Evolutionary conservation across 371 early-diverging fungal species (phyloP).

Genomic region (Zopfochytrium polystomum): DNA sequence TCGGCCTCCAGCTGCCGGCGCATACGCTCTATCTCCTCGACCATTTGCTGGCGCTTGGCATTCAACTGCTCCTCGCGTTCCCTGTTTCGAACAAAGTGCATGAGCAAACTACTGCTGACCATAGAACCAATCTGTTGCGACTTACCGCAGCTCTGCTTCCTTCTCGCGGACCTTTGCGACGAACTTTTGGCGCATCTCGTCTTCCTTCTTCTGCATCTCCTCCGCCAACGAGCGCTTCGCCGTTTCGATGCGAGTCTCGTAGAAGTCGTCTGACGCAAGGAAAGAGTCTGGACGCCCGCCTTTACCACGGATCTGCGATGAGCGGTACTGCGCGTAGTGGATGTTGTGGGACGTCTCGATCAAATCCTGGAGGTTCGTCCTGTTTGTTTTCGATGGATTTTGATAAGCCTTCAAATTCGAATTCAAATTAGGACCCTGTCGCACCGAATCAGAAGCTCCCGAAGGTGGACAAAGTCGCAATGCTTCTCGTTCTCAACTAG

Average conservation of each 20-base stretch:
- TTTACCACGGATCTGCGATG: slow-evolving; percentile 36
- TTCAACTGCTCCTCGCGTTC: slow-evolving; percentile 63
- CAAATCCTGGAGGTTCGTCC: slow-evolving; percentile 58
- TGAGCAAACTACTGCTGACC: not conserved
- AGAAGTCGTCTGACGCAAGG: slow-evolving; percentile 71
- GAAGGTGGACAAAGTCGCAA: slow-evolving; percentile 59
- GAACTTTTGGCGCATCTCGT: slow-evolving; percentile 70
- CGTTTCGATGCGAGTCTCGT: slow-evolving; percentile 59
- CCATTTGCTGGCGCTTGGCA: slow-evolving; percentile 51
- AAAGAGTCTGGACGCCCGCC: slow-evolving; percentile 72
- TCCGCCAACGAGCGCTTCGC: slow-evolving; percentile 53
- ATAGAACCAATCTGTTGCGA: not conserved
- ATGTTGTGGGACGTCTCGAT: slow-evolving; percentile 49
- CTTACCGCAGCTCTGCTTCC: slow-evolving; percentile 58
- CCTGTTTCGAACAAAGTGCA: slow-evolving; percentile 14
- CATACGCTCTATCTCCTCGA: slow-evolving; percentile 58
- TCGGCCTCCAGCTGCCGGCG: slow-evolving; percentile 40
- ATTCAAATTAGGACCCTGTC: not conserved
- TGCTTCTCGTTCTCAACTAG: slow-evolving; percentile 55
- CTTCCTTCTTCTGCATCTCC: slow-evolving; percentile 73
- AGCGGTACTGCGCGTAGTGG: slow-evolving; percentile 49
- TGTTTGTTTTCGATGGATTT: slow-evolving; percentile 37
- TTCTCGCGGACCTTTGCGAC: slow-evolving; percentile 71
- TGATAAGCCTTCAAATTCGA: not conserved
- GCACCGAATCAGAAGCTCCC: slow-evolving; percentile 47